Base-by-base conservation (phyloP, 2,329 filamentous ascomycete genomes). In the Colletotrichum somersetense region DNA sequence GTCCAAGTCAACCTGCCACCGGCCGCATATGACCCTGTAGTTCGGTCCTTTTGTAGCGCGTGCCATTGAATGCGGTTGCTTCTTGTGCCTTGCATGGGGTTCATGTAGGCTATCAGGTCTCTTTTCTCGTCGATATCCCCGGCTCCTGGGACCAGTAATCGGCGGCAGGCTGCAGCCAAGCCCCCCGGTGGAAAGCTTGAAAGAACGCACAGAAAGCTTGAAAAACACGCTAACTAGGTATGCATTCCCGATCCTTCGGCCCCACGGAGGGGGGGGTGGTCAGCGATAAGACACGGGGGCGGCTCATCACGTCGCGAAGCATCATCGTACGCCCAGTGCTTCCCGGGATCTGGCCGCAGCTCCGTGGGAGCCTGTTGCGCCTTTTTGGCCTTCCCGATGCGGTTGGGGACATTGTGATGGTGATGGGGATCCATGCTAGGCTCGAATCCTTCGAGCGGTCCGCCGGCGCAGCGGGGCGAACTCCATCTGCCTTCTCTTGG, bases 31-130 rank as follows among this genome's bases (percentile, higher is more conserved):
- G 18, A 33, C 14, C 61, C 33, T 62, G 10, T 12, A 26, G 14
- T 16, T 12, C 23, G 61, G 66, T 23, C 23, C 61, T 66, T 65
- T 69, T 69, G 66, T 65, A 66, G 61, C 44, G 53, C 33, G 38
- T 44, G 61, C 23, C n/a, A n/a, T 56, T 33, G 26, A 26, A 23
- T 14, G 50, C 20, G 23, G 23, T 42, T 46, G 53, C 61, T 65
- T 50, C 18, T 20, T 68, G 66, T 69, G 44, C 66, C 66, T 65
- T 69, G 66, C 61, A 65, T 69, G 61, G 61, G 61, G 53, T 65
- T 69, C 44, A 26, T 44, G 42, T 11, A 38, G 30, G 23, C 20
- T 30, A 55, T 26, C 30, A 16, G 44, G 7, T 44, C 44, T 6
- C 18, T 0, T n/a, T 33, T 26, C 26, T 30, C 30, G 26, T 40